A percentile compares a stretch with the other conserved stretches of the same genome.
phyloP scores from a whole-genome alignment of 2,329 filamentous ascomycete species.

The Colletotrichum cuscutae region DNA sequence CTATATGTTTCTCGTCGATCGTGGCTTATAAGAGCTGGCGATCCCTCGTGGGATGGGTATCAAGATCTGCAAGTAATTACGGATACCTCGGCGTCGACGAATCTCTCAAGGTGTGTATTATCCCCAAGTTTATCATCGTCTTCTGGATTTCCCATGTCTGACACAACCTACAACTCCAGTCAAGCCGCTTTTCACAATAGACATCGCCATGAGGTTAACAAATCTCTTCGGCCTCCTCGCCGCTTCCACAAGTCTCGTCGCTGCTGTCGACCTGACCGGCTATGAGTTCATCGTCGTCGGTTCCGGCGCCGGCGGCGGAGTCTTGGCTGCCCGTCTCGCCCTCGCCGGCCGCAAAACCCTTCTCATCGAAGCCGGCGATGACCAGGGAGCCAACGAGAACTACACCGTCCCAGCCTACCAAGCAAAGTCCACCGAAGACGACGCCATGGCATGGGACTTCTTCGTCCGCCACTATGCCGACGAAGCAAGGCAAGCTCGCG shows the following conservation, averaged over 20 bases:
- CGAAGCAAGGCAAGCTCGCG: constrained; percentile 59
- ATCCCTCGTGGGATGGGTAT: not conserved
- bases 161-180: not conserved
- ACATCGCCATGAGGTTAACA: constrained; percentile 22
- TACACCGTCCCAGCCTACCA: constrained; percentile 66
- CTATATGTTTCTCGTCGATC: not conserved
- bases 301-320: constrained; percentile 68
- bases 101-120: not conserved
- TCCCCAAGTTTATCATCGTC: too few species aligned
- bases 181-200: not conserved
- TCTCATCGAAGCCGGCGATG: constrained; percentile 70
- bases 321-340: constrained; percentile 68
- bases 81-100: not conserved
- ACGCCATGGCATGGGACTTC: constrained; percentile 69
- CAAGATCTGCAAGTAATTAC: not conserved
- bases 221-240: constrained; percentile 36
- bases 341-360: constrained; percentile 68
- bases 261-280: constrained; percentile 38
- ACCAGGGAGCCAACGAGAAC: constrained; percentile 59
- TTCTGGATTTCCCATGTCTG: too few species aligned
- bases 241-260: constrained; percentile 34
- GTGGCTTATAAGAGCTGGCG: not conserved
- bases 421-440: constrained; percentile 64
- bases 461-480: constrained; percentile 72
- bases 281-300: constrained; percentile 74